phyloP scores from a whole-genome alignment of 805 yeast species.

The Candida vartiovaarae region DNA sequence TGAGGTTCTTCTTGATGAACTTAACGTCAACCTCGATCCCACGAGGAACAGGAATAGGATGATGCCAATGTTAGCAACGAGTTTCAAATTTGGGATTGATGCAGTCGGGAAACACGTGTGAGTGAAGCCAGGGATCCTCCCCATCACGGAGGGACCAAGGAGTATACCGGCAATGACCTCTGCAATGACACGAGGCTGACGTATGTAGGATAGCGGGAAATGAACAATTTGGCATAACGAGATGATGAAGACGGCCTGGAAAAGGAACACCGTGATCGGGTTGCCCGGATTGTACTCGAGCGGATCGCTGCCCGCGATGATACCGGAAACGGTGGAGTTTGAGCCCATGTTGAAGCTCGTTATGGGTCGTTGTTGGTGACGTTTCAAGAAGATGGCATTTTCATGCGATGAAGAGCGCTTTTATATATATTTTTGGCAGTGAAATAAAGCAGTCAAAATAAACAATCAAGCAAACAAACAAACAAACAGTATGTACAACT shows the following conservation, averaged over 20 bases:
- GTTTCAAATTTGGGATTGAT: conserved; percentile 55
- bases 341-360: background rate
- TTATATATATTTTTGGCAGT: too few species aligned
- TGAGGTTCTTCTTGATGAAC: conserved; percentile 53
- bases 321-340: conserved; percentile 46
- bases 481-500: too few species aligned
- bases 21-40: conserved; percentile 67
- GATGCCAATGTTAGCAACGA: conserved; percentile 70
- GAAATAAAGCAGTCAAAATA: too few species aligned
- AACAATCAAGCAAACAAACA: too few species aligned
- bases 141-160: conserved; percentile 70
- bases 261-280: conserved; percentile 63
- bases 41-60: conserved; percentile 68
- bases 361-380: background rate
- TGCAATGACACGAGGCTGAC: conserved; percentile 77
- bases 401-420: too few species aligned
- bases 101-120: conserved; percentile 54
- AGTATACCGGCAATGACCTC: conserved; percentile 75
- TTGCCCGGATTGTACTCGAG: conserved; percentile 47
- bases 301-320: conserved; percentile 68
- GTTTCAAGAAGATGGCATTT: background rate
- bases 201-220: conserved; percentile 50
- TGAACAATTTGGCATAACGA: conserved; percentile 53
- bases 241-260: conserved; percentile 61
- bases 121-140: conserved; percentile 63